These are phyloP conservation scores for Acacia confusa DNA, from an alignment of 306 rosid genomes.

Conservation along the genomic window DNA sequence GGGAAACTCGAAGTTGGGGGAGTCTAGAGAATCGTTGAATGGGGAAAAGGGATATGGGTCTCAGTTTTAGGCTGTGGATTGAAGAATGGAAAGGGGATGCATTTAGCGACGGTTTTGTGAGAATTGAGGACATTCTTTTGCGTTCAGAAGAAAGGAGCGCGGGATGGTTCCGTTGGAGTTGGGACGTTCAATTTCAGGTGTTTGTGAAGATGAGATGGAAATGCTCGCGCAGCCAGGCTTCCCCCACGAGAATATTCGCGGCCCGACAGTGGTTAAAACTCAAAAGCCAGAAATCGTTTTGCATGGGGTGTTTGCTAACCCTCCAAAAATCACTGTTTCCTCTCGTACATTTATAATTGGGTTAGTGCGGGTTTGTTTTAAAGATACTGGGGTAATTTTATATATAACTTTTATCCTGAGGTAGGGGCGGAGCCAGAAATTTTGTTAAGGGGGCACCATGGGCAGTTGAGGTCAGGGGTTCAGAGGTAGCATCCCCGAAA, in stretches of 20 bases:
- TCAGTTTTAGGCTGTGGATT: background rate
- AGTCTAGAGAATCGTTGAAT: background rate
- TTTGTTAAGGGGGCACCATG: too few species aligned
- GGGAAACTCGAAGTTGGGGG: background rate
- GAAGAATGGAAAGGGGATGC: constrained; percentile 3
- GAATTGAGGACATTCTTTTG: constrained; percentile 26
- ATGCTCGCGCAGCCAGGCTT: background rate
- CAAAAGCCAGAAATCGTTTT: too few species aligned
- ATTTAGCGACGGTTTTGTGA: constrained; percentile 20
- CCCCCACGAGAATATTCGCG: background rate
- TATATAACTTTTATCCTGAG: too few species aligned
- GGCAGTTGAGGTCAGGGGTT: too few species aligned
- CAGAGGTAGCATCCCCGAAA: too few species aligned
- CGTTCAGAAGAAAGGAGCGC: background rate
- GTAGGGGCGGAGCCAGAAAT: too few species aligned
- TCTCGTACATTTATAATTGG: too few species aligned
- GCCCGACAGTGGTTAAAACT: background rate
- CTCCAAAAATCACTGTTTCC: too few species aligned
- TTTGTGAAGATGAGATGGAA: background rate
- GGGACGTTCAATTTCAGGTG: background rate
- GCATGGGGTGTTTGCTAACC: too few species aligned
- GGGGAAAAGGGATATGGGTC: constrained; percentile 16
- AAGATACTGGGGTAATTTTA: too few species aligned
- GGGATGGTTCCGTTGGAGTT: background rate
- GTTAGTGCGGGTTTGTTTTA: too few species aligned